These are phyloP conservation scores for Trypanosomatidae sp. DNA, from an alignment of 208 protist species.

Conservation along the genomic window DNA sequence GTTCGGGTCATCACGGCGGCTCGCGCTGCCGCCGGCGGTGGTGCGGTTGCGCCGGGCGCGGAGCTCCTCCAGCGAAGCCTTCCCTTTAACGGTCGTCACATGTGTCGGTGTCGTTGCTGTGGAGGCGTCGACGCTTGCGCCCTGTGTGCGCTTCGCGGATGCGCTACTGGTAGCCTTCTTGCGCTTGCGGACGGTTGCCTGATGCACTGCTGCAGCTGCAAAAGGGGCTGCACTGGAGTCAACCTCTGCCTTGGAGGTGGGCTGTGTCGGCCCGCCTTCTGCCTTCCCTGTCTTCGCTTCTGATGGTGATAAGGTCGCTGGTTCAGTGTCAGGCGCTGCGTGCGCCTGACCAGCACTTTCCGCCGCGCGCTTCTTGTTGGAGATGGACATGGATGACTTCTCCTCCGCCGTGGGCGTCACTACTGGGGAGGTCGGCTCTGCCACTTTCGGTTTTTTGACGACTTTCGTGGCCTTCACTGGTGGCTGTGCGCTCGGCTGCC, in stretches of 20 bases:
- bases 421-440: neutral
- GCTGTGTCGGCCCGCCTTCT: neutral
- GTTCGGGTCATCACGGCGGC: neutral
- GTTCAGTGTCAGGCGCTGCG: neutral
- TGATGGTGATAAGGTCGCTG: neutral
- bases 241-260: neutral
- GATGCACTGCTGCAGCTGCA: conserved; percentile 12
- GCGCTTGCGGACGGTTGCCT: conserved; percentile 30
- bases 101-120: conserved; percentile 20
- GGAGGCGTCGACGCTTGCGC: conserved; percentile 12
- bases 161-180: conserved; percentile 18
- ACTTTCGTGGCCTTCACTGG: conserved; percentile 36
- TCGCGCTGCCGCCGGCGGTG: conserved; percentile 4
- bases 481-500: conserved; percentile 23
- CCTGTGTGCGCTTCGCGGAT: conserved; percentile 18
- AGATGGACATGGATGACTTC: neutral
- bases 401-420: neutral
- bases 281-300: neutral
- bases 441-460: conserved; percentile 29
- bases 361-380: neutral
- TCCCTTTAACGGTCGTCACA: conserved; percentile 41
- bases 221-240: neutral
- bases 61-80: conserved; percentile 37
- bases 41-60: conserved; percentile 46
- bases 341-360: neutral